phyloP scores from a whole-genome alignment of 179 eudicot species.

The Beta lomatogona region DNA sequence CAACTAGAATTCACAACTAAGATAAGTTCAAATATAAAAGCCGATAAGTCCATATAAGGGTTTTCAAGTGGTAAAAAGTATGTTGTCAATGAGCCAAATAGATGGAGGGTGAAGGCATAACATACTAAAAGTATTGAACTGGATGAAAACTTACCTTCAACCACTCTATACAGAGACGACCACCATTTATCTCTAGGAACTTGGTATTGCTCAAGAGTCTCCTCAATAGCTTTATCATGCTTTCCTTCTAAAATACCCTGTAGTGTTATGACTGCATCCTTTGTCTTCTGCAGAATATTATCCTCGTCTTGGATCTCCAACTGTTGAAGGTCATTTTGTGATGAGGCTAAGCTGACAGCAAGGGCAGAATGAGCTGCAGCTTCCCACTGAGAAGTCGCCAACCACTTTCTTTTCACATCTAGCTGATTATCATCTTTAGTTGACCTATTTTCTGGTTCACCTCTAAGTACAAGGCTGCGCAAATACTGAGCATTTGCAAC shows the following conservation, averaged over 20 bases:
- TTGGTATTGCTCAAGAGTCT: conserved; percentile 57
- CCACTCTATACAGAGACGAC: conserved; percentile 77
- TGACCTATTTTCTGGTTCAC: conserved; percentile 34
- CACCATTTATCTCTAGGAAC: conserved; percentile 83
- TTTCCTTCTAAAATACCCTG: conserved; percentile 78
- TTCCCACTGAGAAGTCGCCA: conserved; percentile 76
- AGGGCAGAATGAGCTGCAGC: conserved; percentile 85
- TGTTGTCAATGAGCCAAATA: too few species aligned
- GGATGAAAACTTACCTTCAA: conserved; percentile 60
- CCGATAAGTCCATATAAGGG: too few species aligned
- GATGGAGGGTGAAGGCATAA: not conserved
- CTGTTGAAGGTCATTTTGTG: conserved; percentile 65
- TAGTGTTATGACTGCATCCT: conserved; percentile 74
- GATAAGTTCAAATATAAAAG: too few species aligned
- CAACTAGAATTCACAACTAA: too few species aligned
- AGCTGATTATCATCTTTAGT: conserved; percentile 38
- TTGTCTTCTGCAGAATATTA: conserved; percentile 62
- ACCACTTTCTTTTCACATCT: conserved; percentile 61
- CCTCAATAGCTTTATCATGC: conserved; percentile 68
- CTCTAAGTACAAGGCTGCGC: conserved; percentile 54
- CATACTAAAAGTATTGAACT: not conserved
- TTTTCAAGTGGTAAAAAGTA: too few species aligned
- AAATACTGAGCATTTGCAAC: conserved; percentile 82
- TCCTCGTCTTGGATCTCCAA: conserved; percentile 51
- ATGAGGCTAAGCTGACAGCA: conserved; percentile 55